Conservation (phyloP, 2,329 filamentous ascomycete genomes). For the Exophiala sideris region DNA sequence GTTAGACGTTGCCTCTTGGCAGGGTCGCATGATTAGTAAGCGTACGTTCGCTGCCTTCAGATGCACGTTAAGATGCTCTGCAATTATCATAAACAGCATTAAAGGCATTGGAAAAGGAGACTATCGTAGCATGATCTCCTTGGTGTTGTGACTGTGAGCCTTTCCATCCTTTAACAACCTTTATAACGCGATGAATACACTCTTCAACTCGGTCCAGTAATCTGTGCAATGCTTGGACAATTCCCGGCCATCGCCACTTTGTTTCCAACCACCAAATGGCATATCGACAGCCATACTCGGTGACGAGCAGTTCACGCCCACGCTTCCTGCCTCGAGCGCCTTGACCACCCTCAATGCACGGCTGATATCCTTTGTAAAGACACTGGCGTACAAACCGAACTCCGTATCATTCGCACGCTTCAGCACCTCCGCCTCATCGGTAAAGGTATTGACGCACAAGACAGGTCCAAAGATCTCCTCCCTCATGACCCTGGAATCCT, state of each 20-base stretch:
- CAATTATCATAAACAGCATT: not conserved
- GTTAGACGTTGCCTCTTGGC: too few relatives aligned
- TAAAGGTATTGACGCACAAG: constrained; percentile 60
- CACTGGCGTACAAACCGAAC: constrained; percentile 59
- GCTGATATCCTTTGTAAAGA: constrained; percentile 54
- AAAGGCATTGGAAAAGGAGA: not conserved
- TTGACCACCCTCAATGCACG: constrained; percentile 52
- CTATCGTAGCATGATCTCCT: not conserved
- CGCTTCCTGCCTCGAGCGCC: constrained; percentile 54
- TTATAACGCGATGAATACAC: constrained; percentile 29
- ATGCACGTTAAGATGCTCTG: not conserved
- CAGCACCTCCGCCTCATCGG: constrained; percentile 59
- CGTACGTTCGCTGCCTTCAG: not conserved
- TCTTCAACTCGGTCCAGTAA: constrained; percentile 59
- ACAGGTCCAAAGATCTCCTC: constrained; percentile 65
- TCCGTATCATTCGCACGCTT: constrained; percentile 52
- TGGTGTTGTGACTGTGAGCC: not conserved
- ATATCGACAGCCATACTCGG: constrained; percentile 23
- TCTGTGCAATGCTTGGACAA: constrained; percentile 45
- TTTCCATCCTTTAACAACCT: not conserved
- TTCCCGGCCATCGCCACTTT: constrained; percentile 30
- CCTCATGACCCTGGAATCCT: constrained; percentile 52
- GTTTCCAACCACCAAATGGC: constrained; percentile 37
- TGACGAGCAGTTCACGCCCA: constrained; percentile 56
- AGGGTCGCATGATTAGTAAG: too few relatives aligned